These are phyloP conservation scores for Casaregolazyma suthepensis DNA, from an alignment of 1,139 yeast species.

Conservation along the genomic window DNA sequence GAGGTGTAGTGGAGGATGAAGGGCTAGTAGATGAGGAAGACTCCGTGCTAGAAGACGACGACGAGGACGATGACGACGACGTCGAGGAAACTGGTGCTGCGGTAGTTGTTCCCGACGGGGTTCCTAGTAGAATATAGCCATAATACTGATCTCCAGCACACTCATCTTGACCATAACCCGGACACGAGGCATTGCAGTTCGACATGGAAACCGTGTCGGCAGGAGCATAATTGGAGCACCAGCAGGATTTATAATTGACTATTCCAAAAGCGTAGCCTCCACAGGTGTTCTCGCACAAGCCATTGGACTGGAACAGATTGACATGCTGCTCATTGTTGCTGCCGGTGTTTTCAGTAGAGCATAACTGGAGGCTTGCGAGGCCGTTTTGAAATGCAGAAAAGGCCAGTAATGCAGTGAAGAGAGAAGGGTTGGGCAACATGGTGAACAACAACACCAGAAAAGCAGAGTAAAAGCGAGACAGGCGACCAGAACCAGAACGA, in stretches of 20 bases:
- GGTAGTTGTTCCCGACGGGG: slow-evolving; percentile 31
- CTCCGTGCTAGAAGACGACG: slow-evolving; percentile 15
- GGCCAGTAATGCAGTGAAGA: background rate
- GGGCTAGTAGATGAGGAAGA: slow-evolving; percentile 13
- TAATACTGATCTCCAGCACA: slow-evolving; percentile 36
- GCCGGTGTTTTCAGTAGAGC: slow-evolving; percentile 46
- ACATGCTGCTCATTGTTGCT: slow-evolving; percentile 23
- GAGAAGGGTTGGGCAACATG: background rate
- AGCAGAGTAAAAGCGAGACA: background rate
- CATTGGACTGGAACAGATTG: slow-evolving; percentile 46
- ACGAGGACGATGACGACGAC: slow-evolving; percentile 14
- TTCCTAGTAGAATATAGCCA: slow-evolving; percentile 40
- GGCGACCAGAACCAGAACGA: background rate
- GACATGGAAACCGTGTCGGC: slow-evolving; percentile 30
- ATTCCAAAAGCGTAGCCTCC: slow-evolving; percentile 51
- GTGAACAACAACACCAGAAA: background rate
- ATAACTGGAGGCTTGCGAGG: slow-evolving; percentile 23
- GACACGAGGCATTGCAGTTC: slow-evolving; percentile 47
- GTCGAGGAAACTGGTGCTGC: slow-evolving; percentile 23
- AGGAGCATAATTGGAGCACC: slow-evolving; percentile 56
- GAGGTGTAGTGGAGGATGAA: slow-evolving; percentile 12
- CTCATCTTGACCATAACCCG: slow-evolving; percentile 43
- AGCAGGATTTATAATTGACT: slow-evolving; percentile 47
- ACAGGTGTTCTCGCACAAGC: slow-evolving; percentile 49
- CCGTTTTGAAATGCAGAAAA: background rate